Percentiles rank a stretch among this genome's conserved stretches.
These are phyloP conservation scores for Cladosporium velox DNA, from an alignment of 2,329 filamentous ascomycete genomes.

Conservation along the genomic window DNA sequence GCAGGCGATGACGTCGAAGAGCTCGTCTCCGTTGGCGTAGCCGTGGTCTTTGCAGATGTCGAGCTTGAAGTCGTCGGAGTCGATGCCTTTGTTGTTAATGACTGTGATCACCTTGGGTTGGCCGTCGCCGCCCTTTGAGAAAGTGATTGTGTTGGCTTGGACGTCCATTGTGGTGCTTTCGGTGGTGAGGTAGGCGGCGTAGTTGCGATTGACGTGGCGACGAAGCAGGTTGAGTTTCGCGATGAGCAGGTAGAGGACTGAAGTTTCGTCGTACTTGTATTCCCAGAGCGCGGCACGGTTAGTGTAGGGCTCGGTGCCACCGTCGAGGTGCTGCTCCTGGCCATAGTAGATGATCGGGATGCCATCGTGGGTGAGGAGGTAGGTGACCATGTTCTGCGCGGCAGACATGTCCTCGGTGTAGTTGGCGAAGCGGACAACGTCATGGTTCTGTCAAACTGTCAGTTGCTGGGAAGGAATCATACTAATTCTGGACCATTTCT, in stretches of 20 bases:
- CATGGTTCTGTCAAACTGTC: conserved; percentile 24
- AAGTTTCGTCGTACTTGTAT: conserved; percentile 21
- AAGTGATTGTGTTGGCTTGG: conserved; percentile 46
- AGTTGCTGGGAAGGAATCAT: neutral
- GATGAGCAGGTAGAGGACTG: conserved; percentile 22
- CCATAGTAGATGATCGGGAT: conserved; percentile 31
- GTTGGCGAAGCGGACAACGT: conserved; percentile 24
- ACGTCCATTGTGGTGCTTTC: conserved; percentile 46
- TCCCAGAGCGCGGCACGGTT: conserved; percentile 27
- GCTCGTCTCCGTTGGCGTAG: conserved; percentile 27
- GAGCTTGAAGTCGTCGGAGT: conserved; percentile 39
- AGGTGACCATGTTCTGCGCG: conserved; percentile 25
- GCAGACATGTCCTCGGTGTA: conserved; percentile 24
- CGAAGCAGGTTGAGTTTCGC: conserved; percentile 22
- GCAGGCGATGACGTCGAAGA: conserved; percentile 42
- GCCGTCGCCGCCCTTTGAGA: conserved; percentile 45
- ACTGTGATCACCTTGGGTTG: conserved; percentile 48
- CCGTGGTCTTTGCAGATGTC: conserved; percentile 19
- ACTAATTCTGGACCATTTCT: neutral
- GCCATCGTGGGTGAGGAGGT: conserved; percentile 26
- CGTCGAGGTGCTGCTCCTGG: conserved; percentile 27
- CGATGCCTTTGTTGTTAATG: conserved; percentile 44
- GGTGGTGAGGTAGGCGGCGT: conserved; percentile 32
- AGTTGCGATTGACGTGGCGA: conserved; percentile 7
- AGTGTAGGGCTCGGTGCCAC: conserved; percentile 24